These are phyloP conservation scores for Eustoma russellianum DNA, from an alignment of 257 asterid genomes.

Conservation along the genomic window DNA sequence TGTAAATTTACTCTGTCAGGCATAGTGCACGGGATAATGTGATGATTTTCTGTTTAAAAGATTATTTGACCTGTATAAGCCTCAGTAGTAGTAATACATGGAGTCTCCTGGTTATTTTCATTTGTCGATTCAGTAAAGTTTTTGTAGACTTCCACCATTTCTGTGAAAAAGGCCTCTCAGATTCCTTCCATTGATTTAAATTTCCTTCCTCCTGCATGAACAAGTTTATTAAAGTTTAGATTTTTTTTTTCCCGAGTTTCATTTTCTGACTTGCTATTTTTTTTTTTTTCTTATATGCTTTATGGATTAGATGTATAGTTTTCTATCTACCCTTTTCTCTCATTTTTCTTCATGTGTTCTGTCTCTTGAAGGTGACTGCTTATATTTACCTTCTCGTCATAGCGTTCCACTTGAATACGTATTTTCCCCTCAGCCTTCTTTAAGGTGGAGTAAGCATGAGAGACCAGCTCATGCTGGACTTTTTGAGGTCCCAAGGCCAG, in stretches of 20 bases:
- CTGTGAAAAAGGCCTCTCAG: slow-evolving; percentile 7
- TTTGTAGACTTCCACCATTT: slow-evolving; percentile 10
- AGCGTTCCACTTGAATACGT: slow-evolving; percentile 11
- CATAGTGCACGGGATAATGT: background rate
- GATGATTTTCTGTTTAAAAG: background rate
- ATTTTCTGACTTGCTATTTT: background rate
- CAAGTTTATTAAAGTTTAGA: background rate
- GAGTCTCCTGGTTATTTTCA: slow-evolving; percentile 9
- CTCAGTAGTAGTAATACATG: background rate
- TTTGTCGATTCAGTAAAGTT: slow-evolving; percentile 7
- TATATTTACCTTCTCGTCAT: slow-evolving; percentile 5
- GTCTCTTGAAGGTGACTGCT: no score
- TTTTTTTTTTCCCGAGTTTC: background rate
- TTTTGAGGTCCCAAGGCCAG: slow-evolving; percentile 6
- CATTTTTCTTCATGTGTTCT: no score
- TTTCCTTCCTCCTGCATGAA: background rate
- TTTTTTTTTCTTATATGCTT: background rate
- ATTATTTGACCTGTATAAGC: slow-evolving; percentile 8
- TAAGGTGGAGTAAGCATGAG: slow-evolving; percentile 6
- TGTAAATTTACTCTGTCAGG: background rate
- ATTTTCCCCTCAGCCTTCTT: slow-evolving; percentile 6
- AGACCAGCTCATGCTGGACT: slow-evolving; percentile 8
- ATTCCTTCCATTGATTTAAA: slow-evolving; percentile 6
- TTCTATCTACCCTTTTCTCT: no score
- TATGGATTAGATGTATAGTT: background rate